A percentile compares a stretch with the other conserved stretches of the same genome.
These are phyloP conservation scores for Saccharomycopsis fermentans DNA, from an alignment of 805 yeast genomes.

Conservation along the genomic window DNA sequence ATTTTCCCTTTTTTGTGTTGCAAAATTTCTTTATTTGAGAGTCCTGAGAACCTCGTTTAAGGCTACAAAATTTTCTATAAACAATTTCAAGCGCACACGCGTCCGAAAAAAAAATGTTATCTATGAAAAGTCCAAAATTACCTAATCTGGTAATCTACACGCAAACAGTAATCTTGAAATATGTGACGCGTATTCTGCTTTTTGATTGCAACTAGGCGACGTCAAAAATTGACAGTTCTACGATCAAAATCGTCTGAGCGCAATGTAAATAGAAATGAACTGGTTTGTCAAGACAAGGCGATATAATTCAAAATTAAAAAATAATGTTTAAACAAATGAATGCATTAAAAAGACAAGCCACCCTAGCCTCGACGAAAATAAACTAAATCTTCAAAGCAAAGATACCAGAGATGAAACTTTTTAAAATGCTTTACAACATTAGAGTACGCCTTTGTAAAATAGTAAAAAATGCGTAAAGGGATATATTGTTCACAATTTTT, in stretches of 20 bases:
- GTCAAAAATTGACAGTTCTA: neutral
- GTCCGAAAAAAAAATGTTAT: neutral
- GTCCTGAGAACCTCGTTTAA: neutral
- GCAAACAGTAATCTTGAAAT: neutral
- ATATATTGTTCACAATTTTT: too few species aligned
- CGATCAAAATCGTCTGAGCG: neutral
- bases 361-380: neutral
- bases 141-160: neutral
- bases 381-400: too few species aligned
- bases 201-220: neutral
- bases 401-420: too few species aligned
- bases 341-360: neutral
- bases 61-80: neutral
- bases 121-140: neutral
- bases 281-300: too few species aligned
- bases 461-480: too few species aligned
- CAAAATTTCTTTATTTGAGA: neutral
- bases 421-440: too few species aligned
- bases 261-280: neutral
- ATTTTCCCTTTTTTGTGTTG: neutral
- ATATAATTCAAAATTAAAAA: too few species aligned
- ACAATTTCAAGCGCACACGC: neutral
- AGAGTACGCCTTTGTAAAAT: too few species aligned
- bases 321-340: neutral
- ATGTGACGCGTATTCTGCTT: neutral